Evolutionary conservation across 768 basidiomycete species (phyloP).

Genomic region (Mycena venus): DNA sequence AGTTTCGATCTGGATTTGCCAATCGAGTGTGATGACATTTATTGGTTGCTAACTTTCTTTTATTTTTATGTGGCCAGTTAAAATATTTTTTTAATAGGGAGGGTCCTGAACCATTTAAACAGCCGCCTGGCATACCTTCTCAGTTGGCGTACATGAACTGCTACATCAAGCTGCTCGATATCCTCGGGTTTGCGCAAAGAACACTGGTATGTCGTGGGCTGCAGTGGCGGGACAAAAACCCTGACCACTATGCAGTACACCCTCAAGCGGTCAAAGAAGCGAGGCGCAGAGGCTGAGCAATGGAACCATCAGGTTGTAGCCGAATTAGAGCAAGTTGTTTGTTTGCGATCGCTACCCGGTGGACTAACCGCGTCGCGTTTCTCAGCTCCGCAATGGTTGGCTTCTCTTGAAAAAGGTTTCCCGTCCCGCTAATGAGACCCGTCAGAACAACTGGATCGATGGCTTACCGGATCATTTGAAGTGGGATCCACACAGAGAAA

Average conservation of each 20-base stretch:
- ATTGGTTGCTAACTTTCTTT: too few species aligned
- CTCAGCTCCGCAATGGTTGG: conserved; percentile 32
- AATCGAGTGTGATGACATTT: conserved; percentile 57
- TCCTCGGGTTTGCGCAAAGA: conserved; percentile 58
- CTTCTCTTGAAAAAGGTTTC: too few species aligned
- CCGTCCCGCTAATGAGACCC: background rate
- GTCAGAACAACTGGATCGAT: conserved; percentile 33
- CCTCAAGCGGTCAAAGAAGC: conserved; percentile 33
- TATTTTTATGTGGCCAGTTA: too few species aligned
- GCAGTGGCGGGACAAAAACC: background rate
- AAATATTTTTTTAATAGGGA: too few species aligned
- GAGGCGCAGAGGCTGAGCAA: conserved; percentile 30
- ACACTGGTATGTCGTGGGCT: conserved; percentile 26
- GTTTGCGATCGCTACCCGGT: background rate
- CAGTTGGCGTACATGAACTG: conserved; percentile 48
- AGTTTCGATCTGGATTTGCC: conserved; percentile 61
- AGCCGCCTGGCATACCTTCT: conserved; percentile 58
- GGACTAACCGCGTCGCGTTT: background rate
- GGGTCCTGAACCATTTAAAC: conserved; percentile 61
- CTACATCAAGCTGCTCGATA: conserved; percentile 57
- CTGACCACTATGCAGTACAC: conserved; percentile 21
- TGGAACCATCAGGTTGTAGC: conserved; percentile 35
- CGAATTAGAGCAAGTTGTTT: conserved; percentile 25
- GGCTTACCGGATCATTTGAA: conserved; percentile 14
- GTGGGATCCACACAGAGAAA: conserved; percentile 55